Evolutionary conservation across 2,329 filamentous ascomycete species (phyloP), one percentile per base, ranked within the genome.

Genomic region (Aureobasidium sp.): DNA sequence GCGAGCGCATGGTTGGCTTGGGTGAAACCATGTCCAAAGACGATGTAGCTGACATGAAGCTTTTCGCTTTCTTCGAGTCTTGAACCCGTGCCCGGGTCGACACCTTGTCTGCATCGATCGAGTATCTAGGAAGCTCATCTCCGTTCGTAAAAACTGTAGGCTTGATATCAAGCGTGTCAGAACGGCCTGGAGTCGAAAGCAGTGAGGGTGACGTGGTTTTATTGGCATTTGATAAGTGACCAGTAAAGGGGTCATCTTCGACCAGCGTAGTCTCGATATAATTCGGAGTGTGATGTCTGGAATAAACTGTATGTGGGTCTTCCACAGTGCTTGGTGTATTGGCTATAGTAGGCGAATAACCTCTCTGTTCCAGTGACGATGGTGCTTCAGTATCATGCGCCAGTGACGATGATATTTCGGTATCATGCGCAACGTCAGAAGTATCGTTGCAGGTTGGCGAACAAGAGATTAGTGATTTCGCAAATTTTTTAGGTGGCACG

Each of bases 271-370:
- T 9, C 6, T 41, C 20, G 39, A 8, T n/a, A 23, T 12, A 10
- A 20, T 17, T 15, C 2, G 29, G 47, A 20, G 47, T 34, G 9
- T 6, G 7, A n/a, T 34, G 9, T 20, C 20, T 17, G 9, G 17
- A 2, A 36, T 7, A n/a, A 51, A 34, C 9, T n/a, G n/a, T 12
- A 13, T 34, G 29, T 10, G 15, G 2, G 8, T 39, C 50, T 27
- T 39, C 20, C 27, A 53, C 32, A 27, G 50, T 53, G 50, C 50
- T 53, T 53, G 50, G 50, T 15, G 50, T 53, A 23, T 53, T 53
- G 50, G 13, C 34, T 8, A 53, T 26, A 8, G 50, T 53, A 29
- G 50, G 23, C 5, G 50, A 39, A 23, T 37, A 26, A 15, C 13
- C 20, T 20, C 7, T 26, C 39, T 20, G 17, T 26, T 23, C 20